phyloP scores from a whole-genome alignment of 306 rosid species.

The Vicia villosa region DNA sequence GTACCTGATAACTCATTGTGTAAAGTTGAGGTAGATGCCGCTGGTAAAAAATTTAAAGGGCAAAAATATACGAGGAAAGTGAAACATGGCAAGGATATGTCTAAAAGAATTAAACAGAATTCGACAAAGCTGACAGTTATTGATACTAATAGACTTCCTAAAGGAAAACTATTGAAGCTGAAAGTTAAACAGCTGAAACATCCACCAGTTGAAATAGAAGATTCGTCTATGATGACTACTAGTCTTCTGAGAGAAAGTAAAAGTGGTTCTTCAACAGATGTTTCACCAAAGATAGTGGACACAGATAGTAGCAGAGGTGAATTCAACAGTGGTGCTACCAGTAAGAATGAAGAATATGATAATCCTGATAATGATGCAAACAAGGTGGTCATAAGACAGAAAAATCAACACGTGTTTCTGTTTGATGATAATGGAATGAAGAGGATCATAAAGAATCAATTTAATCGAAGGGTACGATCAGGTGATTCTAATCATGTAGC shows the following conservation, averaged over 20 bases:
- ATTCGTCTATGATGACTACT: no score
- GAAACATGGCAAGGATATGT: conserved; percentile 31
- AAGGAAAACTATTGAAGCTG: neutral
- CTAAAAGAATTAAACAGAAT: conserved; percentile 33
- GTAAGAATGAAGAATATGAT: neutral
- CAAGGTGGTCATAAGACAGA: conserved; percentile 30
- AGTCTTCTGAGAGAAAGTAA: no score
- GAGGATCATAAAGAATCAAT: conserved; percentile 45
- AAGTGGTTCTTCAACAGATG: neutral
- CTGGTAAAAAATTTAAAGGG: neutral
- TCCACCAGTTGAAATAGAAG: no score
- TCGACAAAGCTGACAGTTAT: conserved; percentile 44
- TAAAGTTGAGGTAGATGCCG: neutral
- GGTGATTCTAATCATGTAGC: conserved; percentile 48
- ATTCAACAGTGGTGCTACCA: neutral
- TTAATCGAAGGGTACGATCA: conserved; percentile 16
- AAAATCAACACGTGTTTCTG: conserved; percentile 36
- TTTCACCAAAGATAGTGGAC: neutral
- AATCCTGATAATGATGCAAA: neutral
- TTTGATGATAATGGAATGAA: conserved; percentile 46
- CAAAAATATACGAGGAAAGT: conserved; percentile 42
- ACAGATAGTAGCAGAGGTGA: conserved; percentile 30
- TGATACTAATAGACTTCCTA: conserved; percentile 20
- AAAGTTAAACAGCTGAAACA: neutral
- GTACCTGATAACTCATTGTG: neutral